These are phyloP conservation scores for Ceratobasidium sp. DNA, from an alignment of 1,284 basidiomycete species.

Conservation along the genomic window DNA sequence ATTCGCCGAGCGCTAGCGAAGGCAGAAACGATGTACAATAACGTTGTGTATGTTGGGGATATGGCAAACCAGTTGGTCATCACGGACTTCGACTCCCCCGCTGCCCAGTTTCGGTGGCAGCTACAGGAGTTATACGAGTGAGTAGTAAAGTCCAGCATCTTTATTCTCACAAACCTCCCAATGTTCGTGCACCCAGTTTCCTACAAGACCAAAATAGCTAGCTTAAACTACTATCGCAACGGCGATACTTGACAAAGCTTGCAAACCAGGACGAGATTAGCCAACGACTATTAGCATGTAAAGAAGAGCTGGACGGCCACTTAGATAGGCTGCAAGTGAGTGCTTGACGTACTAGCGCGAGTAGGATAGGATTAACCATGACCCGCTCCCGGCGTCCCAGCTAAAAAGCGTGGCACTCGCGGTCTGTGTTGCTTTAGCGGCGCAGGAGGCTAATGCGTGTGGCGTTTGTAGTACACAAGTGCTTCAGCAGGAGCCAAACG, in stretches of 20 bases:
- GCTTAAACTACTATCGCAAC: neutral
- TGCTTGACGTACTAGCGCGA: too few species aligned
- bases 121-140: neutral
- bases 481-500: neutral
- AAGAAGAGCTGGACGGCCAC: neutral
- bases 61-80: neutral
- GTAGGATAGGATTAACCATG: too few species aligned
- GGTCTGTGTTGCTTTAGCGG: neutral
- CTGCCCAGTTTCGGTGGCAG: neutral
- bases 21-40: neutral
- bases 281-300: neutral
- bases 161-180: neutral
- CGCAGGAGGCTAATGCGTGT: neutral
- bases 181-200: neutral
- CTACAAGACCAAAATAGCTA: neutral
- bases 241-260: neutral
- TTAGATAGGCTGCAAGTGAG: neutral
- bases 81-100: neutral
- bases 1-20: neutral
- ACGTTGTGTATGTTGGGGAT: neutral
- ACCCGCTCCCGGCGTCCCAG: too few species aligned
- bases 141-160: neutral
- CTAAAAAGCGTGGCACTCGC: too few species aligned
- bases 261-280: neutral
- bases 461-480: neutral